Conservation (phyloP, 1,284 basidiomycete species). For the Rugosomyces carneus region DNA sequence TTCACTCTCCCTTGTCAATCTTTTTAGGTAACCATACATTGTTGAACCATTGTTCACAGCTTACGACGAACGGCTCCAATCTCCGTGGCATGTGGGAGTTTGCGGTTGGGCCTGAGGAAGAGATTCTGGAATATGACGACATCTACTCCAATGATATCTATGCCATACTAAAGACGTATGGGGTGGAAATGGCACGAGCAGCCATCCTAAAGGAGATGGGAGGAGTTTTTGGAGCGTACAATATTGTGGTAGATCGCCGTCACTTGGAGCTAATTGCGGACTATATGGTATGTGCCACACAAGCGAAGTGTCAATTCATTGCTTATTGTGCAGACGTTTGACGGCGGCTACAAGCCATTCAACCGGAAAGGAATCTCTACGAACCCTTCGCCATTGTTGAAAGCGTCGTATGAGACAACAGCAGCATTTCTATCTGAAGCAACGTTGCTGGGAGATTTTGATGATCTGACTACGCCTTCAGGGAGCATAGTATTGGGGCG, state of each 20-base stretch:
- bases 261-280: conserved; percentile 98
- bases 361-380: conserved; percentile 93
- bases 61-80: conserved; percentile 89
- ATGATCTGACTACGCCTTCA: conserved; percentile 84
- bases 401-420: conserved; percentile 97
- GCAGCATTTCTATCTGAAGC: conserved; percentile 95
- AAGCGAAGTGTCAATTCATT: neutral
- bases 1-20: conserved; percentile 1
- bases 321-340: conserved; percentile 69
- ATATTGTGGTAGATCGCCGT: conserved; percentile 91
- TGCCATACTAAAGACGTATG: conserved; percentile 87
- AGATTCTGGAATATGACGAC: conserved; percentile 76
- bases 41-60: conserved; percentile 31
- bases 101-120: conserved; percentile 54
- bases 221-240: conserved; percentile 94
- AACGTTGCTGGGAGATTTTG: conserved; percentile 91
- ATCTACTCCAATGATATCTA: conserved; percentile 97
- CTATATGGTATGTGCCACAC: conserved; percentile 79
- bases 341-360: conserved; percentile 96
- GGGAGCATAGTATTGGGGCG: conserved; percentile 90
- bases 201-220: conserved; percentile 90
- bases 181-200: conserved; percentile 94
- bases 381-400: conserved; percentile 89
- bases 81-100: conserved; percentile 89
- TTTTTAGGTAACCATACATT: neutral